These are phyloP conservation scores for Chrysoporthe cubensis DNA, from an alignment of 2,329 filamentous ascomycete genomes.

Conservation along the genomic window DNA sequence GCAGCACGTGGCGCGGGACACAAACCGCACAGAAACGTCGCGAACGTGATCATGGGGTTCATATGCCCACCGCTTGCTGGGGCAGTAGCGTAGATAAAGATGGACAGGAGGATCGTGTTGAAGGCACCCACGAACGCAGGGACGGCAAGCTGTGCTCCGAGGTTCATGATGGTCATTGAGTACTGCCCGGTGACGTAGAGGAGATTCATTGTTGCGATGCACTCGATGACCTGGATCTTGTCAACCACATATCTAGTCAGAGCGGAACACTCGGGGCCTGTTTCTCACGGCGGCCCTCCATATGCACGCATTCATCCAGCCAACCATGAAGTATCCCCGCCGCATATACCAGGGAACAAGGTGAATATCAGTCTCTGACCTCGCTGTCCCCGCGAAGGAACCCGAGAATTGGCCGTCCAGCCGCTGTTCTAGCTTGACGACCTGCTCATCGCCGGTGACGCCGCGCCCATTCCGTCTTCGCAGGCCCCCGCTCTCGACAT, in stretches of 20 bases:
- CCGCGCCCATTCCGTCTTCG: neutral
- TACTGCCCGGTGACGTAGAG: slow-evolving; percentile 40
- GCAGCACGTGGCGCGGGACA: slow-evolving; percentile 49
- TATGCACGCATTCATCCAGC: slow-evolving; percentile 34
- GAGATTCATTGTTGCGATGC: slow-evolving; percentile 35
- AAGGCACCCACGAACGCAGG: slow-evolving; percentile 41
- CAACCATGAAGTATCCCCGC: slow-evolving; percentile 33
- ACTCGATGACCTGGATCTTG: slow-evolving; percentile 33
- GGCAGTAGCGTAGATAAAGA: slow-evolving; percentile 54
- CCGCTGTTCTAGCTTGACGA: neutral
- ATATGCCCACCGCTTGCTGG: slow-evolving; percentile 56
- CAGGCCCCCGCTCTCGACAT: neutral
- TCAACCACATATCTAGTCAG: neutral
- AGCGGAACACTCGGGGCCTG: neutral
- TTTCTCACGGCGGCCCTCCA: slow-evolving; percentile 35
- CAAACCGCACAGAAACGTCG: slow-evolving; percentile 54
- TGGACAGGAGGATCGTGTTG: slow-evolving; percentile 45
- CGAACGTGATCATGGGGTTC: slow-evolving; percentile 57
- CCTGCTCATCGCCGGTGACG: neutral
- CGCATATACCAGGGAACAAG: slow-evolving; percentile 34
- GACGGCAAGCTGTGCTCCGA: slow-evolving; percentile 32
- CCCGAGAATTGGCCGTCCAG: slow-evolving; percentile 54
- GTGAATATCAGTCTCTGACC: slow-evolving; percentile 14
- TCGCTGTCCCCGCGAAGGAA: slow-evolving; percentile 33
- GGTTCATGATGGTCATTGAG: slow-evolving; percentile 36